Evolutionary conservation across 495 filamentous ascomycete genomes (phyloP).

Genomic region (Daldinia concentrica): DNA sequence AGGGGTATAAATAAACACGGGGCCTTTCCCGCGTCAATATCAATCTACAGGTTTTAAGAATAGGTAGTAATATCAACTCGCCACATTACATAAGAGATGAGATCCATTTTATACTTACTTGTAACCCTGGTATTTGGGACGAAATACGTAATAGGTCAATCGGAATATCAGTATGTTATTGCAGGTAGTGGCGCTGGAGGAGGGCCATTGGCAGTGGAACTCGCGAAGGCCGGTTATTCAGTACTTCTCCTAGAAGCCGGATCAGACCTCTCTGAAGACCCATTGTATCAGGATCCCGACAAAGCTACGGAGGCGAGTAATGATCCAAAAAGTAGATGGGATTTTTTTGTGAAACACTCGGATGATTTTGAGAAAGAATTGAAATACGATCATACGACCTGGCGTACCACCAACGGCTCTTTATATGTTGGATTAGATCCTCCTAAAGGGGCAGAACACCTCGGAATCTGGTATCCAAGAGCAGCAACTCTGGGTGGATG

Average conservation of each 20-base stretch:
- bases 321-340: constrained; percentile 52
- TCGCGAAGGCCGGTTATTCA: constrained; percentile 62
- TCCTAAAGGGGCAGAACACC: constrained; percentile 44
- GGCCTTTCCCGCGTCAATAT: neutral
- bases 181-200: constrained; percentile 69
- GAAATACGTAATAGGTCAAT: constrained; percentile 27
- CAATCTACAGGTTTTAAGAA: neutral
- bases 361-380: constrained; percentile 46
- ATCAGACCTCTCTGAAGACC: constrained; percentile 59
- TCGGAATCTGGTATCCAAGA: constrained; percentile 50
- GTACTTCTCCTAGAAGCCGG: constrained; percentile 69
- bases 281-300: constrained; percentile 40
- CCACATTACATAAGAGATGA: constrained; percentile 4
- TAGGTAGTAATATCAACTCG: neutral
- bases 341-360: constrained; percentile 56
- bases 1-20: neutral
- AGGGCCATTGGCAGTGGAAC: constrained; percentile 63
- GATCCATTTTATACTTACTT: constrained; percentile 3
- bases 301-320: constrained; percentile 35
- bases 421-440: constrained; percentile 53
- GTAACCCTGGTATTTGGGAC: constrained; percentile 8
- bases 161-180: constrained; percentile 65
- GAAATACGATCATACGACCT: constrained; percentile 51
- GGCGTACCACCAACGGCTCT: constrained; percentile 45
- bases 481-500: constrained; percentile 48